Percentiles rank a stretch among this genome's conserved stretches.
Evolutionary conservation across 345 rosid species (phyloP).

Genomic region (Melastoma malabathricum): DNA sequence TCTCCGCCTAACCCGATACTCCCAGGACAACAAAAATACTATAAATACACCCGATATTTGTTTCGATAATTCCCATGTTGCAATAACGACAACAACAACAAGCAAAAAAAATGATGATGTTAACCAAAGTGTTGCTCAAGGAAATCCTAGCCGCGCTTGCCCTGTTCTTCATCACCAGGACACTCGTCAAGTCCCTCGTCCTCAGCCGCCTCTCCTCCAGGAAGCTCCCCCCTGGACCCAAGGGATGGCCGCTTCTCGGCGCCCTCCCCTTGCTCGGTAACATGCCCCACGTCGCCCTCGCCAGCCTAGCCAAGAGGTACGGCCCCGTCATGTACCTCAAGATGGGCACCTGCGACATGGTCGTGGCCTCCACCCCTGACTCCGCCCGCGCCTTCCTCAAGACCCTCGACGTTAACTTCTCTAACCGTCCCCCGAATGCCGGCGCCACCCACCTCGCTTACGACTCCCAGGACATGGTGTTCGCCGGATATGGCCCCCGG

Average conservation of each 20-base stretch:
- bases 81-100: no score
- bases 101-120: no score
- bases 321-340: constrained; percentile 48
- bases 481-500: constrained; percentile 40
- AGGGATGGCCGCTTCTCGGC: constrained; percentile 47
- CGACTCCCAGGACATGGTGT: constrained; percentile 47
- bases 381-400: constrained; percentile 48
- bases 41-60: no score
- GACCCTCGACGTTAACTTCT: constrained; percentile 42
- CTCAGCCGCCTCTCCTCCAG: neutral
- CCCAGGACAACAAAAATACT: no score
- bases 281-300: constrained; percentile 44
- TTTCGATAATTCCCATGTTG: no score
- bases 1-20: no score
- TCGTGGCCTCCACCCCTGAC: constrained; percentile 46
- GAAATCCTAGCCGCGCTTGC: constrained; percentile 12
- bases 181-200: constrained; percentile 12
- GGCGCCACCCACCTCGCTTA: constrained; percentile 57
- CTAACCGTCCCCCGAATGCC: constrained; percentile 43
- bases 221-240: constrained; percentile 39
- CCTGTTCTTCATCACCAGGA: constrained; percentile 21
- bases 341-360: constrained; percentile 42
- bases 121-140: constrained; percentile 9
- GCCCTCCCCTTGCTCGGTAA: constrained; percentile 36
- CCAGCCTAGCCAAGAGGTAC: constrained; percentile 34